These are phyloP conservation scores for Arachnomyces sp. DNA, from an alignment of 2,329 filamentous ascomycete species.

Conservation along the genomic window DNA sequence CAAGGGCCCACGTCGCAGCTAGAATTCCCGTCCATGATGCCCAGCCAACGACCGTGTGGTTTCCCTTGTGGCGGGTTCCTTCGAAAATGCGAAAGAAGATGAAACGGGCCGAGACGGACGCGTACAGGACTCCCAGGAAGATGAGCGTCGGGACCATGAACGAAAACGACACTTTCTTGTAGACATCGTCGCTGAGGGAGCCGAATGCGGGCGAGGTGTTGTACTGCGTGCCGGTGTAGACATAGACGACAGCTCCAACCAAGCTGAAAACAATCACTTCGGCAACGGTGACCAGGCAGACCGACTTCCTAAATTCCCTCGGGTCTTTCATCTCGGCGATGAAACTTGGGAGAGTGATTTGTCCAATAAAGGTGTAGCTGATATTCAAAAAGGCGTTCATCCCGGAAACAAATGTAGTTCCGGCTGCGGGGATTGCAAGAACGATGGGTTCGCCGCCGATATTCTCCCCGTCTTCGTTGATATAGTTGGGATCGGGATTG, in stretches of 20 bases:
- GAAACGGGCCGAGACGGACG: slow-evolving; percentile 82
- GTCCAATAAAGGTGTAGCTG: slow-evolving; percentile 90
- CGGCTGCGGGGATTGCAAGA: slow-evolving; percentile 57
- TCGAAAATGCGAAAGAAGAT: slow-evolving; percentile 86
- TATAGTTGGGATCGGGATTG: slow-evolving; percentile 40
- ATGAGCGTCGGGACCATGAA: slow-evolving; percentile 96
- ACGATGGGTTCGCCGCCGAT: slow-evolving; percentile 58
- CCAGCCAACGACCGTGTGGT: slow-evolving; percentile 79
- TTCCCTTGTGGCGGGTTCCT: slow-evolving; percentile 68
- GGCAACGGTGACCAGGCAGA: slow-evolving; percentile 83
- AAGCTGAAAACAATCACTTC: slow-evolving; percentile 81
- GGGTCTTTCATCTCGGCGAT: slow-evolving; percentile 85
- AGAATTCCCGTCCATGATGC: slow-evolving; percentile 68
- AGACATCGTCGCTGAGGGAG: slow-evolving; percentile 63
- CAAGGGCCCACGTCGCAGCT: slow-evolving; percentile 65
- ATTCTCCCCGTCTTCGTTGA: slow-evolving; percentile 16
- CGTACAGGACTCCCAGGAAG: slow-evolving; percentile 85
- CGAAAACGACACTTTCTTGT: slow-evolving; percentile 82
- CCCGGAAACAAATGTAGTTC: slow-evolving; percentile 72
- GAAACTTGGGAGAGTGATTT: slow-evolving; percentile 89
- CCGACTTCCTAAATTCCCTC: slow-evolving; percentile 82
- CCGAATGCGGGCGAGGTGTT: slow-evolving; percentile 83
- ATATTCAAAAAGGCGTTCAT: slow-evolving; percentile 93
- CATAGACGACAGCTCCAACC: slow-evolving; percentile 74
- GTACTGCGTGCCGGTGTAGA: slow-evolving; percentile 84